phyloP scores from a whole-genome alignment of 192 early-diverging fungal genomes.

The Backusella westeae region DNA sequence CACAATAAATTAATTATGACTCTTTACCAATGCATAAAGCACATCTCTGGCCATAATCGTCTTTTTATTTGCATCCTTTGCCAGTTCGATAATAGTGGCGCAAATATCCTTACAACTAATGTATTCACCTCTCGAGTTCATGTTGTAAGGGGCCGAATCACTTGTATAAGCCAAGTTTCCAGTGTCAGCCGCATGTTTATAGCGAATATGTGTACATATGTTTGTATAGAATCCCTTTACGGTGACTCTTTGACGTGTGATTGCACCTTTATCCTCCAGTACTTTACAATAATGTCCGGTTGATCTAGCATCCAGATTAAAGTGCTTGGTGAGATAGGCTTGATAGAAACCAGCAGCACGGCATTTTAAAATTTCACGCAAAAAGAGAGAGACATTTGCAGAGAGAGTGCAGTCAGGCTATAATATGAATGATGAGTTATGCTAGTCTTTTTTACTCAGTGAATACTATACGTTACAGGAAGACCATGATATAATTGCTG shows the following conservation, averaged over 20 bases:
- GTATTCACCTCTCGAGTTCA: conserved; percentile 14
- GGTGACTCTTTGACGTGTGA: conserved; percentile 6
- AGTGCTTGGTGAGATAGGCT: conserved; percentile 12
- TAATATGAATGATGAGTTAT: neutral
- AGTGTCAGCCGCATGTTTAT: neutral
- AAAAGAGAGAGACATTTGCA: neutral
- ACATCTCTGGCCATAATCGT: conserved; percentile 14
- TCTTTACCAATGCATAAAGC: conserved; percentile 1
- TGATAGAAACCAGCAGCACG: conserved; percentile 7
- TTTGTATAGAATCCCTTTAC: conserved; percentile 4
- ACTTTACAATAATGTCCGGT: conserved; percentile 26
- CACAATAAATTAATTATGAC: neutral
- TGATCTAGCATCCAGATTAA: conserved; percentile 9
- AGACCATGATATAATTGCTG: conserved; percentile 10
- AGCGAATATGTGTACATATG: conserved; percentile 19
- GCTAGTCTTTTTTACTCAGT: neutral
- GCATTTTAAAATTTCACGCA: conserved; percentile 12
- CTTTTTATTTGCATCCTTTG: conserved; percentile 12
- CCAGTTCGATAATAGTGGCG: neutral
- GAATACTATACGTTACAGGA: conserved; percentile 10
- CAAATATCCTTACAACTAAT: neutral
- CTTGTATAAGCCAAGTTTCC: neutral
- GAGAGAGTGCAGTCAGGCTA: conserved; percentile 15
- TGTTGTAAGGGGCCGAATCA: neutral
- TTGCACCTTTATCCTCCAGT: conserved; percentile 22